Evolutionary conservation across 73 alveolate species (phyloP), one percentile per base, ranked within the genome.

Genomic region (Paramecium bursaria): DNA sequence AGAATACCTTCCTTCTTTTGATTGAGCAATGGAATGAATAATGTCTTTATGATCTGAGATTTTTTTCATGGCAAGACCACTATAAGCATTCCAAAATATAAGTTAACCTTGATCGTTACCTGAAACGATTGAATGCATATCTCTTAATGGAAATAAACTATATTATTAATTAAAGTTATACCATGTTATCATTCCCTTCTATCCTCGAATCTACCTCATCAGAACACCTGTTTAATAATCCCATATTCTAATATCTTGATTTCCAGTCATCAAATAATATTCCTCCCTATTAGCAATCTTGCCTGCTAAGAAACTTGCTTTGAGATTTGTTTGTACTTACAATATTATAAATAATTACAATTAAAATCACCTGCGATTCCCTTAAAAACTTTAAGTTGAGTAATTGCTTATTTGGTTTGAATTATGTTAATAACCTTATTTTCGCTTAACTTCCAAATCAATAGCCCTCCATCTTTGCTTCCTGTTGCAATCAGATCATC

Each of bases 191-290:
- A 31, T 21, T 19, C 50, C 50, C 2, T 57, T 57, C 9, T 35
- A 15, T 14, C 53, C 82, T 42, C 44, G 33, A 11, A 67, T 39
- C 21, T 39, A 10, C 35, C 44, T 67, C 10, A 67, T n/a, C 25
- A 14, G 23, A 6, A 14, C 7, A 14, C 82, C 82, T 25, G 35
- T 67, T 46, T 67, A 25, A 3, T 25, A n/a, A 39, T 67, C 82
- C 82, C 82, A 67, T 35, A 67, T 67, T n/a, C 21, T 67, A 7
- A 67, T 67, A 5, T 67, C 82, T 7, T 35, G 13, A 67, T 67
- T 67, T 2, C 82, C 82, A 3, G 82, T 67, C 19, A 67, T n/a
- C 1, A 67, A 21, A 39, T 67, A 67, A 10, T 17, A 5, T 17
- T 15, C 26, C 13, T n/a, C 82, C 46, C 29, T 23, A 26, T 13